Base-by-base conservation (phyloP, 2,329 filamentous ascomycete genomes). In the Teratosphaeria epicoccoides region DNA sequence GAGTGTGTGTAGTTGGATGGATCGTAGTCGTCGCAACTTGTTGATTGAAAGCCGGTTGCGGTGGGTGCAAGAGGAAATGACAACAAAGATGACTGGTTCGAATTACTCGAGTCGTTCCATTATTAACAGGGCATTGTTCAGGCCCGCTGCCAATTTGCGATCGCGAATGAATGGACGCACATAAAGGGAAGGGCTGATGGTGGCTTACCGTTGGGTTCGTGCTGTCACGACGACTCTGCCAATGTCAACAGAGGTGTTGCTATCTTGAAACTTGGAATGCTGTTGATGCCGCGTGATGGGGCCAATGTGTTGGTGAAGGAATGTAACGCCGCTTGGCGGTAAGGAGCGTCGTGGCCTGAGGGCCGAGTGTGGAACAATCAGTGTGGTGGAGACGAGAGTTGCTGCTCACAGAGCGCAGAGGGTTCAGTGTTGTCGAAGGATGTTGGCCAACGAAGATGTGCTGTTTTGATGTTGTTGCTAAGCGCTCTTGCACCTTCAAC, bases 231-330 rank as follows among this genome's bases (percentile, higher is more conserved):
- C 28, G 22, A 4, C 12, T 26, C 11, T 24, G 24, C 26, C 2
- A 17, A 25, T 43, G 49, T 53, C 52, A 53, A 53, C 51, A 53
- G 28, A 50, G 12, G 46, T 45, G 45, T 47, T 49, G 51, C 43
- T 49, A 29, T 49, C 43, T 45, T 48, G 49, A 43, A 24, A 29
- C 43, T 49, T 53, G 57, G 57, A 59, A 59, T 59, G 57, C 54
- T 55, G 51, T 26, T 46, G 49, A 24, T 33, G 26, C 12, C 24
- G 24, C 50, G 29, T 40, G 45, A 55, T 55, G 53, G 53, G 53
- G 43, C n/a, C 14, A 20, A 6, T 28, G 29, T 20, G 20, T 49
- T 4, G 22, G 11, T 49, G 17, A 49, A 43, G 29, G 47, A 49
- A 28, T 49, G 46, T 47, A 14, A 26, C 10, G 46, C 33, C 33